Evolutionary conservation across 1,139 yeast species (phyloP).

Genomic region (Geotrichum candidum): DNA sequence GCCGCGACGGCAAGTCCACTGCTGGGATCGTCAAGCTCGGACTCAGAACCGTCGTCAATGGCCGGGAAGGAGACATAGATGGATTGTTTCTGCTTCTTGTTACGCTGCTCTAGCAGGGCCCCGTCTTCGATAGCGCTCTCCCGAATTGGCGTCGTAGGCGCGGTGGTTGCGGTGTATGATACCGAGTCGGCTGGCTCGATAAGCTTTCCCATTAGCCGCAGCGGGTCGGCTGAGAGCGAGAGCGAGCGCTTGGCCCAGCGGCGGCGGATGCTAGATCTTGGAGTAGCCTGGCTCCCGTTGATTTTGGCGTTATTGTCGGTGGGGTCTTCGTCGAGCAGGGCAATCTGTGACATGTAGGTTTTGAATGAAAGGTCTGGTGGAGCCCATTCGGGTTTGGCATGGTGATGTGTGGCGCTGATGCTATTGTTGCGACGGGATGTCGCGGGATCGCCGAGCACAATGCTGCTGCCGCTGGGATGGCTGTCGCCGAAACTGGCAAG

Average conservation of each 20-base stretch:
- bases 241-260: neutral
- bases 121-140: neutral
- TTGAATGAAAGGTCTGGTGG: constrained; percentile 24
- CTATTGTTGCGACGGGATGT: neutral
- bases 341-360: constrained; percentile 21
- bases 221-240: neutral
- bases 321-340: neutral
- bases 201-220: neutral
- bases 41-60: constrained; percentile 19
- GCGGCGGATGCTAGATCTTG: neutral
- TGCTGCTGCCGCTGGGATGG: neutral
- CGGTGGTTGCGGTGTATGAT: neutral
- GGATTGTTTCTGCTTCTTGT: neutral
- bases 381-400: constrained; percentile 29
- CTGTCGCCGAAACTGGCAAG: neutral
- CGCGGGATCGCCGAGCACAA: neutral
- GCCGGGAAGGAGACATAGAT: constrained; percentile 21
- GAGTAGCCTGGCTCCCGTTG: neutral
- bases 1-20: neutral
- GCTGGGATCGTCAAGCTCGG: neutral
- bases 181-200: neutral
- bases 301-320: neutral
- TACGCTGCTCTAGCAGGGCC: neutral
- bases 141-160: neutral
- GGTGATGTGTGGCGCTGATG: constrained; percentile 14